Evolutionary conservation across 495 filamentous ascomycete genomes (phyloP), one percentile per base, ranked within the genome.

Genomic region (Recurvomyces mirabilis): DNA sequence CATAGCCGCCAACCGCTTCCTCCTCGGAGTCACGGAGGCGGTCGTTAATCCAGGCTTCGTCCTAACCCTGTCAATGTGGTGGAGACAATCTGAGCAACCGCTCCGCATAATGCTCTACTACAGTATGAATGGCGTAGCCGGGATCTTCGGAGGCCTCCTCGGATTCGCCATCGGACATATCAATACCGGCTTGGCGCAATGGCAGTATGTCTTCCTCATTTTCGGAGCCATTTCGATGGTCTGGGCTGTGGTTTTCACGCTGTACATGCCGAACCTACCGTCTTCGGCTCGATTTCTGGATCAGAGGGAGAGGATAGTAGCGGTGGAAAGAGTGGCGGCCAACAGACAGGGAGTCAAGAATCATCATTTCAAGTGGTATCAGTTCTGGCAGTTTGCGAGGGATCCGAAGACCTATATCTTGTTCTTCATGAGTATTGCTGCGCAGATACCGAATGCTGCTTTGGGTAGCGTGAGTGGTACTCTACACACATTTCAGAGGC

Each of bases 111-210:
- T 68, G 33, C 59, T 65, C 0, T 75, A 71, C 46, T 77, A 75
- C 48, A 67, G 68, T 49, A 74, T 69, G 36, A 75, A 75, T 37
- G 74, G 72, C 17, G 61, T 76, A 9, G 71, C 68, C 0, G 68
- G 67, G 5, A 73, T 76, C 58, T 72, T 71, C 37, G 73, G 73
- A 17, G 71, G 72, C 3, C 49, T 66, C 18, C 61, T 68, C 23
- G 64, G 64, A 5, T 78, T 74, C 40, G 74, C 72, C 19, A 62
- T 66, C 41, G 72, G 69, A 9, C 66, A 71, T 41, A 71, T 72
- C 36, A 60, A 41, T 1, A 60, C 59, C 6, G 67, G 61, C 2
- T 52, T 72, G 5, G 52, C 62, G 0, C 33, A 51, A n/a, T 72
- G 69, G 67, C 65, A 65, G 64, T 69, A 71, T 26, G 63, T 70